These are phyloP conservation scores for Pseudogymnoascus sp. DNA, from an alignment of 2,329 filamentous ascomycete genomes.

Conservation along the genomic window DNA sequence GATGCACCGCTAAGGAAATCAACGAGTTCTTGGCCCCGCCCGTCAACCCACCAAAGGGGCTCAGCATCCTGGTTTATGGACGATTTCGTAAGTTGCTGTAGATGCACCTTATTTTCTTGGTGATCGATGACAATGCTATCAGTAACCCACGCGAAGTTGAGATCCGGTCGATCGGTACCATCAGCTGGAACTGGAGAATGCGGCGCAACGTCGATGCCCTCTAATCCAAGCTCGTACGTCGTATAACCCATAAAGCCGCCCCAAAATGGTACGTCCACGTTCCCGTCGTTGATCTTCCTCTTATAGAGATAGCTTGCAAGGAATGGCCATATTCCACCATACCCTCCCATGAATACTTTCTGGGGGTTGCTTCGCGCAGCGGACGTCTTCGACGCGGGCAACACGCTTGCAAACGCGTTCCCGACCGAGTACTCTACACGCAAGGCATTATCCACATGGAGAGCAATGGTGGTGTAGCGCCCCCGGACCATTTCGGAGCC, in stretches of 20 bases:
- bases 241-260: constrained; percentile 64
- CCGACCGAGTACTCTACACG: constrained; percentile 53
- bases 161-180: constrained; percentile 43
- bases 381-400: neutral
- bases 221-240: constrained; percentile 61
- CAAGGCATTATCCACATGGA: constrained; percentile 52
- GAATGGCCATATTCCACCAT: constrained; percentile 30
- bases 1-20: neutral
- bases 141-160: constrained; percentile 58
- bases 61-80: neutral
- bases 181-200: constrained; percentile 19
- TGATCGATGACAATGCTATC: constrained; percentile 61
- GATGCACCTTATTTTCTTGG: constrained; percentile 44
- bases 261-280: constrained; percentile 51
- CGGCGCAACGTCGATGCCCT: constrained; percentile 41
- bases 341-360: constrained; percentile 15
- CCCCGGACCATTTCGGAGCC: constrained; percentile 48
- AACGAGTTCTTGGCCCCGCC: neutral
- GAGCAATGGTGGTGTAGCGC: constrained; percentile 67
- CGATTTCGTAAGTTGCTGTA: constrained; percentile 47
- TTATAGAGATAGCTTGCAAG: constrained; percentile 34
- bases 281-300: constrained; percentile 33
- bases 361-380: neutral
- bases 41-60: neutral
- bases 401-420: constrained; percentile 35